phyloP scores from a whole-genome alignment of 495 filamentous ascomycete species.

The Penicillium egyptiacum region DNA sequence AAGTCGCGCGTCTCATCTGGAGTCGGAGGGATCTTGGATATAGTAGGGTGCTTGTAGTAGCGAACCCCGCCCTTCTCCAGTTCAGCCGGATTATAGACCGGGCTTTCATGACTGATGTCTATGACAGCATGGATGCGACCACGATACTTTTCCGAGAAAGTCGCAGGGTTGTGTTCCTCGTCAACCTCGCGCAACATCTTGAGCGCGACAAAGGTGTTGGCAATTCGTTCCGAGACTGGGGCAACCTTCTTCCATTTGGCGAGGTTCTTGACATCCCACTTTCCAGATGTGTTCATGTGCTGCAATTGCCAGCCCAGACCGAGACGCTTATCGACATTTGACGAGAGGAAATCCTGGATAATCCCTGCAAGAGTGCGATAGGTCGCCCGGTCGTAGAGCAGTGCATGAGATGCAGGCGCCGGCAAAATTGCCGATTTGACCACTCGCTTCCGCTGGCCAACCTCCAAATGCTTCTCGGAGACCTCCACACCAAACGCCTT shows the following conservation, averaged over 20 bases:
- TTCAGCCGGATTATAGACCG: slow-evolving; percentile 78
- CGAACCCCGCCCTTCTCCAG: slow-evolving; percentile 69
- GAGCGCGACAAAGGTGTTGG: slow-evolving; percentile 74
- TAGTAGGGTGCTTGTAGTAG: slow-evolving; percentile 86
- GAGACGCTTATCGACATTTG: slow-evolving; percentile 73
- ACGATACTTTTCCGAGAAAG: slow-evolving; percentile 69
- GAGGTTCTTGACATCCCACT: slow-evolving; percentile 98
- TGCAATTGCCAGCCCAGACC: slow-evolving; percentile 87
- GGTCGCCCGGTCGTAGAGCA: slow-evolving; percentile 76
- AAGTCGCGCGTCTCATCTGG: slow-evolving; percentile 74
- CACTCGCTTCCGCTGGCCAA: slow-evolving; percentile 40
- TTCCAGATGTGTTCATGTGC: slow-evolving; percentile 80
- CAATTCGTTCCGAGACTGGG: slow-evolving; percentile 76
- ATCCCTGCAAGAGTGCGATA: slow-evolving; percentile 76
- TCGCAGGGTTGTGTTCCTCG: slow-evolving; percentile 72
- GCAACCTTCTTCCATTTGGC: slow-evolving; percentile 80
- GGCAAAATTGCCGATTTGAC: slow-evolving; percentile 74
- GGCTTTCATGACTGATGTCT: slow-evolving; percentile 84
- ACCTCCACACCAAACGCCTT: slow-evolving; percentile 29
- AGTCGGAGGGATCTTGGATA: slow-evolving; percentile 87
- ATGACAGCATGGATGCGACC: slow-evolving; percentile 70
- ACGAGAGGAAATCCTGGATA: slow-evolving; percentile 75
- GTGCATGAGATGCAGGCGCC: slow-evolving; percentile 74
- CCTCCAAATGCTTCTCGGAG: slow-evolving; percentile 24
- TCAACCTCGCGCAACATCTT: slow-evolving; percentile 89